phyloP scores from a whole-genome alignment of 495 filamentous ascomycete genomes.

The Sphaerosporella brunnea region DNA sequence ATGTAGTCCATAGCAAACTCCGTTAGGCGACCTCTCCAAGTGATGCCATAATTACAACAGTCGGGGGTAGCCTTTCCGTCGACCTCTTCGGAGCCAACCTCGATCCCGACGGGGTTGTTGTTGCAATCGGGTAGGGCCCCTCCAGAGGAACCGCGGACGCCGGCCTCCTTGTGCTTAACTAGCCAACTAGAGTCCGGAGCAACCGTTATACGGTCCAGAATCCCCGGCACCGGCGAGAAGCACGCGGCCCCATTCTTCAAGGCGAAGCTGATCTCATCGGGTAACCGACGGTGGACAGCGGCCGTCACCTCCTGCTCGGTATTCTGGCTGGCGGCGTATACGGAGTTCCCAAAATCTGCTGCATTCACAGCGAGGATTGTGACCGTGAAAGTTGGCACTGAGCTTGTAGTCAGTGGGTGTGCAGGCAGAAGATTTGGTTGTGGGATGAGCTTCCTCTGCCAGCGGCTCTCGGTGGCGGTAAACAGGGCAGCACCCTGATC shows the following conservation, averaged over 20 bases:
- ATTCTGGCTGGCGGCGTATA: background rate
- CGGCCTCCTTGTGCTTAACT: background rate
- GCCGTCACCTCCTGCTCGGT: background rate
- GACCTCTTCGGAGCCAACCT: background rate
- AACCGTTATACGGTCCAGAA: background rate
- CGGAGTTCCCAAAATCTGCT: background rate
- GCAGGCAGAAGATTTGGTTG: background rate
- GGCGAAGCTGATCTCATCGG: background rate
- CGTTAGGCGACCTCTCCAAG: background rate
- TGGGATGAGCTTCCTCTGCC: background rate
- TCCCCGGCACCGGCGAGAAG: background rate
- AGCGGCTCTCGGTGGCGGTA: background rate
- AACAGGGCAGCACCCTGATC: background rate
- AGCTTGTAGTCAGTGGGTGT: no score
- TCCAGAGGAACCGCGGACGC: conserved; percentile 1
- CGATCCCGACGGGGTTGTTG: conserved; percentile 10
- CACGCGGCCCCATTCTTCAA: background rate
- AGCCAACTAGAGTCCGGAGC: background rate
- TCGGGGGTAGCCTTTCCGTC: background rate
- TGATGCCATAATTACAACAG: background rate
- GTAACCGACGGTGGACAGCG: background rate
- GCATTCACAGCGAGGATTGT: background rate
- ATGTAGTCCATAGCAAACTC: background rate
- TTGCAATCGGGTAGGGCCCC: conserved; percentile 3
- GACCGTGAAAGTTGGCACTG: background rate